Evolutionary conservation across 495 filamentous ascomycete genomes (phyloP), one percentile per base, ranked within the genome.

Genomic region (Penicillium cinerascens): DNA sequence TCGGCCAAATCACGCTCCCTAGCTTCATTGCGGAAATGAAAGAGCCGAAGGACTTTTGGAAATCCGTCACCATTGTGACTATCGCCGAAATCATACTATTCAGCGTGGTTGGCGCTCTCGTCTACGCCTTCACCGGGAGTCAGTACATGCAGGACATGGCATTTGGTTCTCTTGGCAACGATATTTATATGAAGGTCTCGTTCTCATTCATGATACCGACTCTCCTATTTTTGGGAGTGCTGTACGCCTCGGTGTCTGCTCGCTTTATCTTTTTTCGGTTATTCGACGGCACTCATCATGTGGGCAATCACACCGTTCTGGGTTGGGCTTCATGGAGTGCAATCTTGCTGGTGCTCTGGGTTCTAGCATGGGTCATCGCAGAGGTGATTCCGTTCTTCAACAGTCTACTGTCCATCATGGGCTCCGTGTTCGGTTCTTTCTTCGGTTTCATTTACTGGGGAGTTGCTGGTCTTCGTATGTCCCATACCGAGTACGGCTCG

Each of bases 401-500:
- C 22, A 87, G 88, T 47, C 75, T 92, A 21, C 76, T 91, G 3
- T 84, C 83, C 5, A 78, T 93, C 44, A 90, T 92, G 87, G 89
- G 87, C 55, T 87, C 87, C 13, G 79, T 93, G 11, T 92, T 93
- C 59, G 89, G 92, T 65, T 88, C 85, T 26, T 92, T 91, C 70
- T 93, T 93, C 55, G 89, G 89, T 16, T 93, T 91, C 71, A 90
- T 92, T 61, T 92, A 91, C 75, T 92, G 88, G 89, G 89, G 87
- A 17, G 79, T 88, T 4, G 89, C 89, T 0, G 91, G 91, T 65
- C 76, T 92, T 56, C 81, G 87, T 18, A 89, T 92, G 88, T 74
- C 88, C 16, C 66, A 72, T 35, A 82, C 78, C 1, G 36, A 38
- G 1, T 38, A 38, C 16, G 36, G 36, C 5, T 18, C 36, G 15